phyloP scores from a whole-genome alignment of 768 basidiomycete species.

The Lyophyllum shimeji region DNA sequence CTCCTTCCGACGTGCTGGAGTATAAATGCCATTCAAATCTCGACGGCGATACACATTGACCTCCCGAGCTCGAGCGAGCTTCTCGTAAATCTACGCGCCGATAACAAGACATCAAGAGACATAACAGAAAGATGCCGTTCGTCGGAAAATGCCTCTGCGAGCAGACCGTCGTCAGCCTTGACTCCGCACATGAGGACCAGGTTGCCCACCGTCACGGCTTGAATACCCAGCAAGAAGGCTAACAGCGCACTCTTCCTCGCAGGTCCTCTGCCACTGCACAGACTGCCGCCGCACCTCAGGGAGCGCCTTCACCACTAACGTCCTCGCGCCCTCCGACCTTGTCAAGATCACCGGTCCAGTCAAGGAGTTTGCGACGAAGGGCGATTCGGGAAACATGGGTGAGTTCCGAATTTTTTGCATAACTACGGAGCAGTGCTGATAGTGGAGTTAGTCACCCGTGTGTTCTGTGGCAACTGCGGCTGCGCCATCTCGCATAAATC shows the following conservation, averaged over 20 bases:
- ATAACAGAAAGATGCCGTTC: not conserved
- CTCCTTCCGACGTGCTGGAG: too few relatives aligned
- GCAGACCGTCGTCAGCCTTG: not conserved
- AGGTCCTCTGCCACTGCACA: not conserved
- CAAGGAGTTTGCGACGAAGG: not conserved
- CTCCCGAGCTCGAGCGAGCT: too few relatives aligned
- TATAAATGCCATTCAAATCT: too few relatives aligned
- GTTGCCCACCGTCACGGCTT: not conserved
- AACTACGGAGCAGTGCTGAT: not conserved
- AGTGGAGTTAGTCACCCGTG: not conserved
- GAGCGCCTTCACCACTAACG: not conserved
- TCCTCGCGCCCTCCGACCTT: not conserved
- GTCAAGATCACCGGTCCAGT: not conserved
- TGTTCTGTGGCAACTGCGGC: not conserved
- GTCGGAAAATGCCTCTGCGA: not conserved
- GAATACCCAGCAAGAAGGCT: too few relatives aligned
- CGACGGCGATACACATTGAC: too few relatives aligned
- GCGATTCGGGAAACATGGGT: not conserved
- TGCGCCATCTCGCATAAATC: slow-evolving; percentile 4
- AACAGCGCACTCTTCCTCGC: too few relatives aligned
- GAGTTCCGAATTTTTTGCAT: not conserved
- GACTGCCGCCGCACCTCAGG: not conserved
- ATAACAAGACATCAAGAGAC: too few relatives aligned
- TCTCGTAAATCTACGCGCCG: too few relatives aligned
- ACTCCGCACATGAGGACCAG: not conserved